Evolutionary conservation across 2,329 filamentous ascomycete species (phyloP).

Genomic region (Sordariomycetes sp.): DNA sequence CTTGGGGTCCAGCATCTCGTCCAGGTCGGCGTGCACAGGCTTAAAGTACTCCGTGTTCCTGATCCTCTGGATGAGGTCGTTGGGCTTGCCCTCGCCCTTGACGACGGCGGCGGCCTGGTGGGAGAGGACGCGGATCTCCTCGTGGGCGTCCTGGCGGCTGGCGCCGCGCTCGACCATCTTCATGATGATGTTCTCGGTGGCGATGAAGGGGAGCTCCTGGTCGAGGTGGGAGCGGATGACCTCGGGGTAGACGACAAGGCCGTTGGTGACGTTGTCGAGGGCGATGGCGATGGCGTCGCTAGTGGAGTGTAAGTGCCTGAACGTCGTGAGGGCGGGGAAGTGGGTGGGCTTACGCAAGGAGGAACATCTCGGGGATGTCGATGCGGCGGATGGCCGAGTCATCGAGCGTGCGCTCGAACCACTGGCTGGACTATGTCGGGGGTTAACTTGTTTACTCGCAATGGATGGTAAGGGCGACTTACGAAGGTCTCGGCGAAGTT

Average conservation of each 20-base stretch:
- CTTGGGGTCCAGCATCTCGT: constrained; percentile 51
- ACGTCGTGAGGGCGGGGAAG: constrained; percentile 35
- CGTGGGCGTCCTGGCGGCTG: constrained; percentile 71
- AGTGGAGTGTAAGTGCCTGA: too few species aligned
- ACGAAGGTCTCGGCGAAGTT: constrained; percentile 17
- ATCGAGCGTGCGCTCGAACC: constrained; percentile 68
- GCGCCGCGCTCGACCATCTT: constrained; percentile 56
- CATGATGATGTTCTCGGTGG: constrained; percentile 60
- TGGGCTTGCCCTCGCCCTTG: constrained; percentile 41
- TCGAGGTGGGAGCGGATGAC: constrained; percentile 55
- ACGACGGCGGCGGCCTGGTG: constrained; percentile 58
- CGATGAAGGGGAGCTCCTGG: constrained; percentile 79
- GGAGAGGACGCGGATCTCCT: constrained; percentile 72
- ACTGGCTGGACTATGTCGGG: not conserved
- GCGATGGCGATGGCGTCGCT: constrained; percentile 51
- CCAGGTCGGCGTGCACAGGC: constrained; percentile 56
- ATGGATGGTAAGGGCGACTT: not conserved
- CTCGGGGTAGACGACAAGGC: constrained; percentile 67
- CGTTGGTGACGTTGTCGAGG: constrained; percentile 53
- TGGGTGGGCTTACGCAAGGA: constrained; percentile 56
- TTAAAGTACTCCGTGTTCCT: constrained; percentile 60
- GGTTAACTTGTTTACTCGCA: not conserved
- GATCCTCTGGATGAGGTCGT: constrained; percentile 74
- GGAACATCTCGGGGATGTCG: constrained; percentile 52
- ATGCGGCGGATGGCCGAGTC: constrained; percentile 62